A percentile compares a stretch with the other conserved stretches of the same genome.
Conservation (phyloP, 768 basidiomycete genomes). For the Postia placenta region DNA sequence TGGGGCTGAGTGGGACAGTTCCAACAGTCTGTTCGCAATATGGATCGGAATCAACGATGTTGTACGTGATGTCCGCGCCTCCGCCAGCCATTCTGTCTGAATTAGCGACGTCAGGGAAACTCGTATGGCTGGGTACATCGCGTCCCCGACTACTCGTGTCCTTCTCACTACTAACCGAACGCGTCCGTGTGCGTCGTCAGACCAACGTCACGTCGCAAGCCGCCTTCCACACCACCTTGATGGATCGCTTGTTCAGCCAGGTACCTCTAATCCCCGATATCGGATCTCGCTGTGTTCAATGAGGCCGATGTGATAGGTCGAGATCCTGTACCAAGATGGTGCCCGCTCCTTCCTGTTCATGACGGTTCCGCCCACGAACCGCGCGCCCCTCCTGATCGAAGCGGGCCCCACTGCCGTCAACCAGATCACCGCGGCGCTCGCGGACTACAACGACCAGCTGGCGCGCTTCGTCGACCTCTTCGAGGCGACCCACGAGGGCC, state of each 20-base stretch:
- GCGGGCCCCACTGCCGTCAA: conserved; percentile 27
- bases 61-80: conserved; percentile 14
- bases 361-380: conserved; percentile 33
- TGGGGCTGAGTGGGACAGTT: conserved; percentile 26
- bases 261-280: conserved; percentile 16
- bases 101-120: conserved; percentile 32
- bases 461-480: conserved; percentile 32
- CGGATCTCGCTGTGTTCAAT: background rate
- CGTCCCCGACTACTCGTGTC: conserved; percentile 8
- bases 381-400: conserved; percentile 32
- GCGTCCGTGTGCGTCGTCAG: conserved; percentile 13
- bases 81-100: background rate
- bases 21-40: conserved; percentile 29
- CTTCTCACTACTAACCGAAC: background rate
- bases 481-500: conserved; percentile 32
- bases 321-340: conserved; percentile 40
- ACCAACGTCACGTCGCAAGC: conserved; percentile 29
- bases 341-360: conserved; percentile 31
- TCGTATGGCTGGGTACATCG: conserved; percentile 39
- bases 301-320: conserved; percentile 28
- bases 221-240: conserved; percentile 27
- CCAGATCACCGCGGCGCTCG: conserved; percentile 30
- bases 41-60: conserved; percentile 36
- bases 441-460: conserved; percentile 48
- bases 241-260: conserved; percentile 29